phyloP scores from a whole-genome alignment of 202 grass and related monocot species.

The Carex arenaria region DNA sequence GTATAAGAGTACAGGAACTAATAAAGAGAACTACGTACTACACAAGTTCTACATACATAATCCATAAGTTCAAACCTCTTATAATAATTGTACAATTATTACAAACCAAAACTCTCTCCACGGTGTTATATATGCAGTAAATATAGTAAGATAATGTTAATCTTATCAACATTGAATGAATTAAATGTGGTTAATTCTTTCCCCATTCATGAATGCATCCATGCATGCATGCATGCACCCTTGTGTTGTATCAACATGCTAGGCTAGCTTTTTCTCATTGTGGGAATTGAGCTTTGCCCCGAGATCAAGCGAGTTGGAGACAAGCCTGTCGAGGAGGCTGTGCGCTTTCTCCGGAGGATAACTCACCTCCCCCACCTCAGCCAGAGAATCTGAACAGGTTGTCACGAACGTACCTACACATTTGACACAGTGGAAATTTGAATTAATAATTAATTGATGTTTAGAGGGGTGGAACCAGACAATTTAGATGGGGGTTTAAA shows the following conservation, averaged over 20 bases:
- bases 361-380: constrained; percentile 36
- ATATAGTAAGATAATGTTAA: neutral
- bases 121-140: neutral
- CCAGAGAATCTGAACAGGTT: constrained; percentile 50
- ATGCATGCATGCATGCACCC: neutral
- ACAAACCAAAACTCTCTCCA: constrained; percentile 3
- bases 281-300: constrained; percentile 39
- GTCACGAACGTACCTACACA: constrained; percentile 34
- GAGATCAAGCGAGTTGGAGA: constrained; percentile 61
- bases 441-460: too few relatives aligned
- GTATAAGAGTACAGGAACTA: neutral
- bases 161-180: neutral
- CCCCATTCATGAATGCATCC: neutral
- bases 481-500: too few relatives aligned
- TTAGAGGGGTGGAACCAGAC: too few relatives aligned
- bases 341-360: constrained; percentile 30
- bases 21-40: neutral
- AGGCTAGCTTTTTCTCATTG: neutral
- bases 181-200: neutral
- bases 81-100: constrained; percentile 3
- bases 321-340: constrained; percentile 40
- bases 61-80: neutral
- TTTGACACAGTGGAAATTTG: neutral
- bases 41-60: neutral
- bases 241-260: neutral